Base-by-base conservation (phyloP, 345 rosid genomes). In the Moricandia moricandioides region DNA sequence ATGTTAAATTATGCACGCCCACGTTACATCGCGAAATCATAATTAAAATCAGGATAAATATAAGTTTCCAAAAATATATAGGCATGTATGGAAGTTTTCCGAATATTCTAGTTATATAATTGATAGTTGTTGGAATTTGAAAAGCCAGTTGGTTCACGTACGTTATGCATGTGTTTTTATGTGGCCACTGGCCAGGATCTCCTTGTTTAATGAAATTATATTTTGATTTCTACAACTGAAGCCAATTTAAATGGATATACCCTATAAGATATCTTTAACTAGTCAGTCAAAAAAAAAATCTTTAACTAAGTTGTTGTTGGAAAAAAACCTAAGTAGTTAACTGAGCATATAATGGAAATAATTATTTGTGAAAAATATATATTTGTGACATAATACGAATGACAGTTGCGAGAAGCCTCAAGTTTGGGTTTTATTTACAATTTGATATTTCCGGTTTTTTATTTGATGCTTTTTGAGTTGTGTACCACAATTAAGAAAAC, bases 101-200 rank as follows among this genome's bases (percentile, higher is more conserved):
- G 17, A 76, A 35, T 69, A 52, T n/a, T 69, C 40, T 62, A 69
- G 70, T 40, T 29, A 33, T 56, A 70, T 45, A 45, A 1, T 21
- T 67, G 49, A 69, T 70, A 70, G 75, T 77, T 77, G 31, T 70
- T 70, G 66, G 70, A 70, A 77, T 77, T 77, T 77, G 75, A 77
- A 77, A 26, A 56, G 54, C 76, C 49, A 64, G 67, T 63, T 77
- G 75, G 61, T 70, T 77, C 63, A 64, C 33, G 60, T 40, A 62
- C 45, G 45, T 76, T 43, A 56, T 76, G 80, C 80, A 76, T 74
- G 72, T 66, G 78, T 70, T 37, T 70, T 54, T 69, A 69, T 70
- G 66, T 69, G 71, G 49, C 65, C 60, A 76, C 31, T 29, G 31
- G 31, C 2, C 31, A 29, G 52, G 55, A 70, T 76, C 75, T 56